Conservation (phyloP, 345 rosid species). For the Eucalyptus camaldulensis region DNA sequence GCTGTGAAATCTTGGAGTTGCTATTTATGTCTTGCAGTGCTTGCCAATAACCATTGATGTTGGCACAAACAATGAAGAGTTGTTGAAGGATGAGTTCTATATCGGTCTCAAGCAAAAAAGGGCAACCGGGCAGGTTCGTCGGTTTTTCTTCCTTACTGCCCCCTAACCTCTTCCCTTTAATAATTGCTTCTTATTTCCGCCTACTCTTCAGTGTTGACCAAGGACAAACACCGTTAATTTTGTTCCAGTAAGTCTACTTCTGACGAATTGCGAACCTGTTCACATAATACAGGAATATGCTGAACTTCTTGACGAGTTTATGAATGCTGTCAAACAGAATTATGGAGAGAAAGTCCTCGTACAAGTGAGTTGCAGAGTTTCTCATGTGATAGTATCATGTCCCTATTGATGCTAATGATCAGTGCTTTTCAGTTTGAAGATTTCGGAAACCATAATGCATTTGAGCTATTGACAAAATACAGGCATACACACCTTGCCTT, state of each 20-base stretch:
- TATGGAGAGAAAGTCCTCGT: constrained; percentile 88
- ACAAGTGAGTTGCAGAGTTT: constrained; percentile 36
- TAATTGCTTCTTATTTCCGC: background rate
- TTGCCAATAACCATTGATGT: constrained; percentile 85
- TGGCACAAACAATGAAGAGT: constrained; percentile 74
- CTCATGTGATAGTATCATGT: background rate
- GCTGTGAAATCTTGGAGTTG: background rate
- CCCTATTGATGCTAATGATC: background rate
- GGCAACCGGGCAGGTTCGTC: constrained; percentile 58
- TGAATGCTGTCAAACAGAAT: constrained; percentile 82
- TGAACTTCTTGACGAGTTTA: constrained; percentile 84
- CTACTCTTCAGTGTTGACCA: background rate
- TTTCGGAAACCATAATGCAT: constrained; percentile 96
- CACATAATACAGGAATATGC: constrained; percentile 55
- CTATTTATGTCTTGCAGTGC: constrained; percentile 27
- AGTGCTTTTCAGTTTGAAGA: constrained; percentile 71
- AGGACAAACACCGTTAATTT: background rate
- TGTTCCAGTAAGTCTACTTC: background rate
- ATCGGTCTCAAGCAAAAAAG: constrained; percentile 75
- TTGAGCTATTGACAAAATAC: constrained; percentile 72
- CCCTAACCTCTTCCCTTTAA: background rate
- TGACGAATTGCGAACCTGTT: background rate
- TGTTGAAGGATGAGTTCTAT: constrained; percentile 72
- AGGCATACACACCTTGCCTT: constrained; percentile 80
- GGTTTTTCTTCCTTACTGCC: background rate